These are phyloP conservation scores for Suillus discolor DNA, from an alignment of 768 basidiomycete species.

Conservation along the genomic window DNA sequence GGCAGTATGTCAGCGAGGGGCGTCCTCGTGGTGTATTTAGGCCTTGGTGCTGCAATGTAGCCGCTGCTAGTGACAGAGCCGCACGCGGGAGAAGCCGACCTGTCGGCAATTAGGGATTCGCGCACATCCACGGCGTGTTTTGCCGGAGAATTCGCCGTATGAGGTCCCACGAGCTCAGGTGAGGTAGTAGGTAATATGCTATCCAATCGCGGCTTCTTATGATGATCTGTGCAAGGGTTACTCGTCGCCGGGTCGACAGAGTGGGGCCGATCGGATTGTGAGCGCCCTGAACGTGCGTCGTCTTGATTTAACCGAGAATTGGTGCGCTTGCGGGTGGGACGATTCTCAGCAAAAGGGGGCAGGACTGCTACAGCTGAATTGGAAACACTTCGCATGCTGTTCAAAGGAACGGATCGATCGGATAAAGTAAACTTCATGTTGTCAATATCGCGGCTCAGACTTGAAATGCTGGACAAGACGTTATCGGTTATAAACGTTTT, in stretches of 20 bases:
- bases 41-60: background rate
- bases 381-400: background rate
- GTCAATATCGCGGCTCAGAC: conserved; percentile 19
- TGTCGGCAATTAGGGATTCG: background rate
- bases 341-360: background rate
- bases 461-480: conserved; percentile 21
- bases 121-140: background rate
- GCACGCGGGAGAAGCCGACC: background rate
- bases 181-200: background rate
- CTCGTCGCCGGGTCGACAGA: background rate
- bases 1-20: background rate
- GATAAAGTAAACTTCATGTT: conserved; percentile 13
- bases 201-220: conserved; percentile 4
- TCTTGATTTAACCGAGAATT: background rate
- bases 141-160: background rate
- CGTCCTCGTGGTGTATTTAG: background rate
- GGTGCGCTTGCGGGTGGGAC: background rate
- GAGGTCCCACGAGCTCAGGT: background rate
- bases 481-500: conserved; percentile 21
- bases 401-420: background rate
- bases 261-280: background rate
- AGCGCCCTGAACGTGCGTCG: background rate
- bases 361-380: too few species aligned
- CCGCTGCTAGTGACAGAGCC: background rate
- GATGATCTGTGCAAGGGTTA: background rate